phyloP scores from a whole-genome alignment of 78 protist genomes.

The Emiliania huxleyi region DNA sequence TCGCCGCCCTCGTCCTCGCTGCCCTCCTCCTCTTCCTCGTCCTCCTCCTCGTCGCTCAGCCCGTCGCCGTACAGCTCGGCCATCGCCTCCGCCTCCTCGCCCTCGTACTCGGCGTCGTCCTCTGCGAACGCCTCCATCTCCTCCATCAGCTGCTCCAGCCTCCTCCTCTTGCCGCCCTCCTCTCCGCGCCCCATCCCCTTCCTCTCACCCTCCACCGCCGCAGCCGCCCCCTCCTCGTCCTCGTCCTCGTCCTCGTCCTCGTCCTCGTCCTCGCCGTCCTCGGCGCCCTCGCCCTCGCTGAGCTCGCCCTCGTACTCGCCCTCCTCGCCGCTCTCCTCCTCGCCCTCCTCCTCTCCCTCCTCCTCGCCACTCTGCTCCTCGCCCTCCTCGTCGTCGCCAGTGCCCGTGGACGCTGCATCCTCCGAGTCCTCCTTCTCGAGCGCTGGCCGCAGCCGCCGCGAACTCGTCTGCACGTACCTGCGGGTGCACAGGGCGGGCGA shows the following conservation, averaged over 20 bases:
- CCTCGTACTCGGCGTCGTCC: not conserved
- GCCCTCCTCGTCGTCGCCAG: not conserved
- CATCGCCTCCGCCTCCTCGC: not conserved
- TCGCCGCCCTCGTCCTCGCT: not conserved
- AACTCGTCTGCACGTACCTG: too few relatives aligned
- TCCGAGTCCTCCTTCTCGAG: too few relatives aligned
- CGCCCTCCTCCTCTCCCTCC: slow-evolving; percentile 3
- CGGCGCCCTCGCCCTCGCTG: slow-evolving; percentile 25
- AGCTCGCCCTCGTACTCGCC: slow-evolving; percentile 30
- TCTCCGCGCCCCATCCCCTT: not conserved
- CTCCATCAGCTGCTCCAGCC: not conserved
- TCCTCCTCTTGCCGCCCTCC: not conserved
- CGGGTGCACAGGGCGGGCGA: too few relatives aligned
- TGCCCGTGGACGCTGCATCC: too few relatives aligned
- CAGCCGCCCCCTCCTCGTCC: slow-evolving; percentile 45
- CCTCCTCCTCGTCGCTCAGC: slow-evolving; percentile 26
- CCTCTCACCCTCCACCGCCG: not conserved
- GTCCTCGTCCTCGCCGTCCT: slow-evolving; percentile 30
- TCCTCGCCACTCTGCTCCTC: slow-evolving; percentile 28
- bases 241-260: slow-evolving; percentile 45
- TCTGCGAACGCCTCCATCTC: not conserved
- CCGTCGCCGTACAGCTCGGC: not conserved
- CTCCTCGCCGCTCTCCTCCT: not conserved
- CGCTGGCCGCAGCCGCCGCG: too few relatives aligned
- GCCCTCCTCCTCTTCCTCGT: slow-evolving; percentile 18